Evolutionary conservation across 768 basidiomycete species (phyloP), one percentile per base, ranked within the genome.

Genomic region (Suillus discolor): DNA sequence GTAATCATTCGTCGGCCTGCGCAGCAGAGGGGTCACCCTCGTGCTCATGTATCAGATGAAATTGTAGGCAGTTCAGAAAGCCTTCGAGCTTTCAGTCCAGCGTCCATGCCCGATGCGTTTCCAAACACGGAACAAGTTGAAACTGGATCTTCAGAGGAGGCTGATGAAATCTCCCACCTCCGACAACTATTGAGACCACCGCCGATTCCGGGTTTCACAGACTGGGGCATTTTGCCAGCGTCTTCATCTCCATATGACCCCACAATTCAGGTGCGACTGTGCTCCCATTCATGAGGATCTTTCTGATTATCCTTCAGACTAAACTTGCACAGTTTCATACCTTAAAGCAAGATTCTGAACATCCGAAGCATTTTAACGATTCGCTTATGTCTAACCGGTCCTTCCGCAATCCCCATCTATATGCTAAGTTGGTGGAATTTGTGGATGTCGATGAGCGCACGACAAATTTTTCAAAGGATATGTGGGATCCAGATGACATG

Each of bases 361-460:
- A 85, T 70, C 90, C 92, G 1, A 89, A 89, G 70, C 96, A 97
- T 76, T 98, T 97, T 81, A 99, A 99, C 75, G 95, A 97, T 76
- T 93, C 93, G 2, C 85, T 99, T 49, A 94, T 98, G 89, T 87
- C 89, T 9, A 94, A 92, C 69, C 89, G 94, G 53, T 89, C 94
- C 5, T 99, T 99, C 79, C 89, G 95, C 34, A 99, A 99, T 72
- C 97, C 97, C 0, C 94, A 97, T 72, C 86, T 99, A n/a, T 97
- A 97, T 77, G 83, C 93, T 15, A 95, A 95, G 71, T 87, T 99
- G 2, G 96, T 99, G 67, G 94, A 97, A 73, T 97, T 96, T 74
- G 89, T 97, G 18, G 91, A 92, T 65, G 91, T 96, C 18, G 90
- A 97, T 71, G 97, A 99, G 75, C 86, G 89, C 18, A 80, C 87